Percentiles rank a stretch among this genome's conserved stretches.
phyloP scores from a whole-genome alignment of 2,329 filamentous ascomycete genomes.

The Sporothrix pseudoabietina region DNA sequence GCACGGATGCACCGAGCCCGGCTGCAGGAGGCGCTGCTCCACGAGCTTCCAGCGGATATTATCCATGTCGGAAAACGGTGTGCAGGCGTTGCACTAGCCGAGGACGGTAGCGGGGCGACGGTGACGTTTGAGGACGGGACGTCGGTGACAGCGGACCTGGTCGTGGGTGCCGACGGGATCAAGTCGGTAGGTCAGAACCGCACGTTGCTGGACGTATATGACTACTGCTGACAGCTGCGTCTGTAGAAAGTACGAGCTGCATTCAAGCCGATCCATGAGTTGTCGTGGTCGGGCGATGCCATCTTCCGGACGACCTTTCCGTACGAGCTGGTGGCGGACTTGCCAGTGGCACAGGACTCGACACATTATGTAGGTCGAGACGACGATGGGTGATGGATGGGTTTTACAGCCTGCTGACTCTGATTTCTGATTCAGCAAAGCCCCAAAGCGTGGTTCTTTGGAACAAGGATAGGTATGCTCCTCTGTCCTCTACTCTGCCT shows the following conservation, averaged over 20 bases:
- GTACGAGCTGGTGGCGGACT: slow-evolving; percentile 26
- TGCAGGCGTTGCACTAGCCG: background rate
- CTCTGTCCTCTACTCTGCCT: too few relatives aligned
- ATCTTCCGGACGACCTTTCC: slow-evolving; percentile 30
- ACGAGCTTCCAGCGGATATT: background rate
- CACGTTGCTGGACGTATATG: background rate
- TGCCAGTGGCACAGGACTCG: slow-evolving; percentile 21
- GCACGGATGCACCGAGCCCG: slow-evolving; percentile 27
- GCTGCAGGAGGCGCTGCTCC: slow-evolving; percentile 25
- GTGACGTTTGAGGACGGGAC: slow-evolving; percentile 58
- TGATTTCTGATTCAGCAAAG: background rate
- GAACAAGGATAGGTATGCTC: background rate
- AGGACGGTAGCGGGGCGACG: slow-evolving; percentile 37
- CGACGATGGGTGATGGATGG: too few relatives aligned
- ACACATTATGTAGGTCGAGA: background rate
- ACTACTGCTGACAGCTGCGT: background rate
- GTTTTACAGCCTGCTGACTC: background rate
- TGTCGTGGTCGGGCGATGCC: slow-evolving; percentile 26
- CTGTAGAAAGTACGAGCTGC: slow-evolving; percentile 22
- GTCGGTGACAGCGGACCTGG: slow-evolving; percentile 56
- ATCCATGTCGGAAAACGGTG: background rate
- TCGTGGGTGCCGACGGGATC: slow-evolving; percentile 68
- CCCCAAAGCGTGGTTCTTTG: background rate
- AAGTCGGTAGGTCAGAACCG: slow-evolving; percentile 49
- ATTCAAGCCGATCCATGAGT: slow-evolving; percentile 21